phyloP scores from a whole-genome alignment of 805 yeast genomes.

The Scheffersomyces amazonensis region DNA sequence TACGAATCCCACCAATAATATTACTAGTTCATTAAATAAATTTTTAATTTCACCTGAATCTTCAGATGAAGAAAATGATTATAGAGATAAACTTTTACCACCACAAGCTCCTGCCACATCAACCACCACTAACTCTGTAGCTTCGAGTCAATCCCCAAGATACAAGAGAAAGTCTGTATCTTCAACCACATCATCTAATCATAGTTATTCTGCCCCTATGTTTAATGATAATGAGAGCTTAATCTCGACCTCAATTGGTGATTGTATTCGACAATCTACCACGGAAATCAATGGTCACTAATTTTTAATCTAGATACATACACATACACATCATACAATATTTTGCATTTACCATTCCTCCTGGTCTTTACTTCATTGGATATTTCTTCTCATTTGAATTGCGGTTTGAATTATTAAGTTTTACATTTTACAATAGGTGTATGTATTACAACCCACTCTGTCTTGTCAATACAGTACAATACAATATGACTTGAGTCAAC shows the following conservation, averaged over 20 bases:
- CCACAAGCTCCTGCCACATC: not conserved
- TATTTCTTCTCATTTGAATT: too few species aligned
- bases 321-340: too few species aligned
- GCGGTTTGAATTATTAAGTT: too few species aligned
- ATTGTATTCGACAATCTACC: conserved; percentile 37
- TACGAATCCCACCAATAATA: not conserved
- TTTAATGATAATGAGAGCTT: conserved; percentile 32
- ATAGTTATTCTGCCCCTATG: not conserved
- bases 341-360: too few species aligned
- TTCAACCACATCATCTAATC: conserved; percentile 1
- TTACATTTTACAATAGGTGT: too few species aligned
- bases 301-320: too few species aligned
- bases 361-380: too few species aligned
- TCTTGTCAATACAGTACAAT: too few species aligned
- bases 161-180: conserved; percentile 9
- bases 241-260: conserved; percentile 36
- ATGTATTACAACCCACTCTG: too few species aligned
- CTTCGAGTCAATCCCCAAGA: not conserved
- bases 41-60: conserved; percentile 27
- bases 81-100: not conserved
- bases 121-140: conserved; percentile 6
- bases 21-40: conserved; percentile 2
- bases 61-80: conserved; percentile 21
- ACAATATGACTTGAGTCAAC: too few species aligned
- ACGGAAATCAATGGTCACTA: conserved; percentile 25